Percentiles rank a stretch among this genome's conserved stretches.
phyloP scores from a whole-genome alignment of 768 basidiomycete species.

The Cantharellus cinnabarinus region DNA sequence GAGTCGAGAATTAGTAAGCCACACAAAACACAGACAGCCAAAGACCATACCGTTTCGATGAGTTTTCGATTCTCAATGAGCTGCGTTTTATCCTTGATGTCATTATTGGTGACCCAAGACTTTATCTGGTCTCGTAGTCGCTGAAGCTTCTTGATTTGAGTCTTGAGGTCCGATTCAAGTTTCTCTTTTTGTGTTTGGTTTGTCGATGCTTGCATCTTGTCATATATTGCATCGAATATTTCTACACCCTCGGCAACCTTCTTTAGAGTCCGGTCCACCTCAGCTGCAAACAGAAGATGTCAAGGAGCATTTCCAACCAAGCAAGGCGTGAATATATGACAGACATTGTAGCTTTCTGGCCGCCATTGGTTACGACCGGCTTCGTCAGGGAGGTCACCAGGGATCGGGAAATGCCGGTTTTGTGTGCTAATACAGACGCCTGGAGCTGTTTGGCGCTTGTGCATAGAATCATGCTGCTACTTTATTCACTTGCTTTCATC shows the following conservation, averaged over 20 bases:
- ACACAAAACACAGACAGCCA: not conserved
- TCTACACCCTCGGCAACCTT: conserved; percentile 92
- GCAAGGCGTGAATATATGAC: not conserved
- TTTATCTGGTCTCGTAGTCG: conserved; percentile 73
- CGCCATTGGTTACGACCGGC: not conserved
- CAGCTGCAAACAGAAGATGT: conserved; percentile 33
- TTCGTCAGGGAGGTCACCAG: not conserved
- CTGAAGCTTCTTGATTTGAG: conserved; percentile 93
- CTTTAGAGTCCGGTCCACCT: conserved; percentile 97
- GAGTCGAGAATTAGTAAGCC: conserved; percentile 6
- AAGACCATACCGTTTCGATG: conserved; percentile 70
- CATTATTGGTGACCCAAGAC: conserved; percentile 91
- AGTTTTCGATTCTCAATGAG: conserved; percentile 84
- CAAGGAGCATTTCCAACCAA: not conserved
- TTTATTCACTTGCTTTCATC: no score
- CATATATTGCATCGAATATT: conserved; percentile 86
- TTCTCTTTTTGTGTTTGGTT: conserved; percentile 99
- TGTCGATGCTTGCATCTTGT: conserved; percentile 91
- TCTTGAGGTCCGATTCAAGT: conserved; percentile 84
- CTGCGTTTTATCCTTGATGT: conserved; percentile 94
- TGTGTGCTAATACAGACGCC: no score
- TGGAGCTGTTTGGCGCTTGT: no score
- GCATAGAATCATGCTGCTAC: no score
- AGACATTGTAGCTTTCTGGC: not conserved
- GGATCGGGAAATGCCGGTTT: not conserved